Conservation (phyloP, 768 basidiomycete species). For the Leccinum ochraceum region DNA sequence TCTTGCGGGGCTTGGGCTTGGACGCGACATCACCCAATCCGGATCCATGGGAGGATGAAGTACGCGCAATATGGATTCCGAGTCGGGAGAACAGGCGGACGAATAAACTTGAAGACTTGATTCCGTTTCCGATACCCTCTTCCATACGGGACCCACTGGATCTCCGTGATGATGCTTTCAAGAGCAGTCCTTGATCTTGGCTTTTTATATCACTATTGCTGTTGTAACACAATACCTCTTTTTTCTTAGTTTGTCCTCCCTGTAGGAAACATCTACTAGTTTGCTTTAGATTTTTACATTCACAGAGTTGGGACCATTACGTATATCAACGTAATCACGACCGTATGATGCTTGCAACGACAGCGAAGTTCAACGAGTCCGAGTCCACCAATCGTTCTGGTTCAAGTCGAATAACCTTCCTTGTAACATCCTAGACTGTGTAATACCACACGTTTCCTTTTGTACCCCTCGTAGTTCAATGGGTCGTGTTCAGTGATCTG, state of each 20-base stretch:
- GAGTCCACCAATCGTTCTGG: constrained; percentile 59
- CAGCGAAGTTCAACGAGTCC: not conserved
- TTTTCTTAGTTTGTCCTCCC: constrained; percentile 14
- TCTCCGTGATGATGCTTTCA: constrained; percentile 36
- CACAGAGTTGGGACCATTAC: constrained; percentile 9
- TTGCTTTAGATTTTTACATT: constrained; percentile 28
- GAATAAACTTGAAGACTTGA: constrained; percentile 33
- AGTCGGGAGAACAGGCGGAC: constrained; percentile 38
- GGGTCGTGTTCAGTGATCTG: too few relatives aligned
- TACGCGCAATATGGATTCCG: constrained; percentile 41
- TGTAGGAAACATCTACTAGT: constrained; percentile 11
- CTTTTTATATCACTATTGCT: constrained; percentile 6
- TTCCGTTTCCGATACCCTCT: constrained; percentile 12
- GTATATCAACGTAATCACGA: constrained; percentile 11
- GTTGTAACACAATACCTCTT: constrained; percentile 6
- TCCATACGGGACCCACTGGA: constrained; percentile 4
- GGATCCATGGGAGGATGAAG: constrained; percentile 46
- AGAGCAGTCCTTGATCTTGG: constrained; percentile 27
- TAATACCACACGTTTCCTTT: too few relatives aligned
- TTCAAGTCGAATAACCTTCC: constrained; percentile 34
- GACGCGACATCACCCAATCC: constrained; percentile 18
- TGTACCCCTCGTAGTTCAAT: too few relatives aligned
- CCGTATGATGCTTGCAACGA: constrained; percentile 8
- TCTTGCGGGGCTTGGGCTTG: constrained; percentile 60
- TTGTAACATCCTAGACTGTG: too few relatives aligned